phyloP scores from a whole-genome alignment of 2,329 filamentous ascomycete species.

The Diplodia corticola region DNA sequence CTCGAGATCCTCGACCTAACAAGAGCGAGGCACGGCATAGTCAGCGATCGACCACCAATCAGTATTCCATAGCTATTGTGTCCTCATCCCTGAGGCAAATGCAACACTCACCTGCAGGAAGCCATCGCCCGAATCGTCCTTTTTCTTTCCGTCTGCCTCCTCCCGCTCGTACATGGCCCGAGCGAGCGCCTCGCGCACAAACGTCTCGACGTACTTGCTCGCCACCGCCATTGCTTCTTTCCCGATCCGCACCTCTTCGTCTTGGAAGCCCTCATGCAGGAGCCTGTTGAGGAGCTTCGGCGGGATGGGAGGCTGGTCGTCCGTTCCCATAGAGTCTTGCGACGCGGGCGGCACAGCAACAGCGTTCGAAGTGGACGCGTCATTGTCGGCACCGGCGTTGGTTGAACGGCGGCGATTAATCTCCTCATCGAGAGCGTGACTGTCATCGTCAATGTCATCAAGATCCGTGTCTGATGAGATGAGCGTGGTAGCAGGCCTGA shows the following conservation, averaged over 20 bases:
- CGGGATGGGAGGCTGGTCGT: conserved; percentile 57
- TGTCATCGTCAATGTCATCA: conserved; percentile 29
- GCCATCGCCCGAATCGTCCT: conserved; percentile 47
- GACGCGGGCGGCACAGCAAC: conserved; percentile 19
- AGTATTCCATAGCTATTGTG: conserved; percentile 35
- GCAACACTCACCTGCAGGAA: conserved; percentile 65
- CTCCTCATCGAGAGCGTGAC: conserved; percentile 26
- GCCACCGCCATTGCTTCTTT: conserved; percentile 75
- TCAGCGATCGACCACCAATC: conserved; percentile 24
- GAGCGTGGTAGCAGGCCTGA: conserved; percentile 31
- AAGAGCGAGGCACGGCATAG: background rate
- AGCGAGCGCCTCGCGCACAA: conserved; percentile 85
- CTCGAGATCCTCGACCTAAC: conserved; percentile 81
- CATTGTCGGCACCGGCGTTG: background rate
- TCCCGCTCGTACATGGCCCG: conserved; percentile 70
- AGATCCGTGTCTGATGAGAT: conserved; percentile 34
- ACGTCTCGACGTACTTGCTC: conserved; percentile 85
- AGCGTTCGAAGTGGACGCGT: background rate
- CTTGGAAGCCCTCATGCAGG: conserved; percentile 74
- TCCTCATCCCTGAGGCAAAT: background rate
- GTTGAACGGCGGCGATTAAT: conserved; percentile 26
- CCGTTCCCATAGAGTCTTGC: conserved; percentile 23
- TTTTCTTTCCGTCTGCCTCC: conserved; percentile 40
- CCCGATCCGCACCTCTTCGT: conserved; percentile 70
- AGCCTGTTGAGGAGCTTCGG: conserved; percentile 72